Evolutionary conservation across 108 stramenopile genomes (phyloP).

Genomic region (Nitzschia sp.): DNA sequence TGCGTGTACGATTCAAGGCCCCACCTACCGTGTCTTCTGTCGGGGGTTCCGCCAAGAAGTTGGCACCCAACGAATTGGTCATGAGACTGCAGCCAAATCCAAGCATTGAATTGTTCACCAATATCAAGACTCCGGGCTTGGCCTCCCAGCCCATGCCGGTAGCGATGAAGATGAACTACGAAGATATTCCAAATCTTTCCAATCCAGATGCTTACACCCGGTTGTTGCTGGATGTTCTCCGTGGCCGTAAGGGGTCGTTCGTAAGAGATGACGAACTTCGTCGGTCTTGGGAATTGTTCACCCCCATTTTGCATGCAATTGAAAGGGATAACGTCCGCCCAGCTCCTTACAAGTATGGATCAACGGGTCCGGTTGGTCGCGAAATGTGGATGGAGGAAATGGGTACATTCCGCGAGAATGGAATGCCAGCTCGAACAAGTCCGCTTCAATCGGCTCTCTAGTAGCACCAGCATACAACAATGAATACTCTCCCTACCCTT

Average conservation of each 20-base stretch:
- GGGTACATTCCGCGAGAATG: slow-evolving; percentile 10
- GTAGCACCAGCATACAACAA: no score
- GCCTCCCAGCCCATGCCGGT: slow-evolving; percentile 58
- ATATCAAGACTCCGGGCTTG: slow-evolving; percentile 94
- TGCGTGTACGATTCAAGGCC: slow-evolving; percentile 88
- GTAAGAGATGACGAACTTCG: slow-evolving; percentile 94
- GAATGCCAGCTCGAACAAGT: background rate
- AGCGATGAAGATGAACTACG: slow-evolving; percentile 82
- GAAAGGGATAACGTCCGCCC: slow-evolving; percentile 67
- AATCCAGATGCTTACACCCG: slow-evolving; percentile 96
- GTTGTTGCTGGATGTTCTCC: slow-evolving; percentile 91
- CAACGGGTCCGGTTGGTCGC: slow-evolving; percentile 68
- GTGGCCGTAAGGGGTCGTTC: slow-evolving; percentile 90
- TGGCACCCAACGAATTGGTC: slow-evolving; percentile 89
- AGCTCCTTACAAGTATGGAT: slow-evolving; percentile 70
- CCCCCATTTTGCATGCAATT: slow-evolving; percentile 88
- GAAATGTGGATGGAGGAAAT: slow-evolving; percentile 53
- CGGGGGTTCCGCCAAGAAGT: slow-evolving; percentile 20
- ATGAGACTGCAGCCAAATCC: slow-evolving; percentile 90
- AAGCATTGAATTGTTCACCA: slow-evolving; percentile 84
- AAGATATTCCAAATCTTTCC: slow-evolving; percentile 27
- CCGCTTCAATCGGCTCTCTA: slow-evolving; percentile 12
- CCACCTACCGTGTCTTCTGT: slow-evolving; percentile 56
- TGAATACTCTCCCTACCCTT: no score
- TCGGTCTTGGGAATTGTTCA: slow-evolving; percentile 93